Percentiles rank a stretch among this genome's conserved stretches.
Conservation (phyloP, 2,329 filamentous ascomycete genomes). For the Penicillium verrucosum region DNA sequence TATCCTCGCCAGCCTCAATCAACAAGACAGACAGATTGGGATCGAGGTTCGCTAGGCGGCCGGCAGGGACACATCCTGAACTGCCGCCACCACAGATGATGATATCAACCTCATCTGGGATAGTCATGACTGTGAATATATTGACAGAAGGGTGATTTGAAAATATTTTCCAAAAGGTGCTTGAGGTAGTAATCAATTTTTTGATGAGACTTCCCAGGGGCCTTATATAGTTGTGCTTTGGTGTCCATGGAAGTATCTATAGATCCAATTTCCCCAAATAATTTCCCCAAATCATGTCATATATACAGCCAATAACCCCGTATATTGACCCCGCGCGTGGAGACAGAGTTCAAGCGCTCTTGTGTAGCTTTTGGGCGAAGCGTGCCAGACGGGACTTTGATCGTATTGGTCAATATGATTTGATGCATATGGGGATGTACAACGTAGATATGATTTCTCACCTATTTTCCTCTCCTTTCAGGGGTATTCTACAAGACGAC, state of each 20-base stretch:
- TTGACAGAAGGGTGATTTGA: neutral
- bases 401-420: neutral
- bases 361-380: neutral
- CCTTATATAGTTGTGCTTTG: neutral
- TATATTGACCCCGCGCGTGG: neutral
- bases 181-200: neutral
- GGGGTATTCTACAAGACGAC: neutral
- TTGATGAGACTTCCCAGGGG: neutral
- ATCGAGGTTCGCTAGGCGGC: conserved; percentile 67
- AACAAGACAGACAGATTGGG: conserved; percentile 68
- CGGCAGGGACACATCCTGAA: conserved; percentile 42
- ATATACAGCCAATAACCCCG: neutral
- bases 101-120: conserved; percentile 77
- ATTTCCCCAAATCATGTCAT: neutral
- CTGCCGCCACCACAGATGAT: conserved; percentile 75
- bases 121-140: conserved; percentile 47
- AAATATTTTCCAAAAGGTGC: neutral
- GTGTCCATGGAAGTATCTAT: neutral
- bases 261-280: neutral
- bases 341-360: conserved; percentile 1
- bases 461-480: neutral
- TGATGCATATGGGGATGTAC: neutral
- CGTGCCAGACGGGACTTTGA: neutral
- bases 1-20: conserved; percentile 69
- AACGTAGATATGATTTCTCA: neutral